Base-by-base conservation (phyloP, 2,329 filamentous ascomycete genomes). In the Penicillium sp. region DNA sequence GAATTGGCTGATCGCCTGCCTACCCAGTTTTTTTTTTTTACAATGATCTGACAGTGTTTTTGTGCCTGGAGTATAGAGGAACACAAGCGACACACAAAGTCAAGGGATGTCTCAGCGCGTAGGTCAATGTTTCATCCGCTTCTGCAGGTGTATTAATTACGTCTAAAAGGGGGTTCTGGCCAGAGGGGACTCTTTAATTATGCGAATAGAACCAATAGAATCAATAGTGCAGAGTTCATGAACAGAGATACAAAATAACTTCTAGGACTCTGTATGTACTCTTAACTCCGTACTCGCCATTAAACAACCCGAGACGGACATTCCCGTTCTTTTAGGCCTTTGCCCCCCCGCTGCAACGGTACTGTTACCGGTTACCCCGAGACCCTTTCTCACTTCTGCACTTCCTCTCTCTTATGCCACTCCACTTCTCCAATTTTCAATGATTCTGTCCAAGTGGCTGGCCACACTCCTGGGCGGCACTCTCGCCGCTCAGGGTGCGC, bases 381-480 rank as follows among this genome's bases (percentile, higher is more conserved):
- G 34, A 41, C 41, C 21, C 50, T 49, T 45, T 24, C 22, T 27
- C 24, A 45, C 39, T 11, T 22, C 14, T 49, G 34, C 32, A 18
- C 4, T n/a, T 45, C 38, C 24, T 41, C 47, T 48, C 38, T 48
- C 55, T 39, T 49, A 62, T 61, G 57, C 50, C 44, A 32, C 41
- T 46, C 34, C 21, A 34, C 45, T 34, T 36, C 55, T 49, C 55
- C 36, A 53, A 29, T 36, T 16, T 42, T 36, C 24, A 51, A 64
- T 64, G 62, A 57, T 62, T 43, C 34, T 55, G 18, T 61, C 56
- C 29, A 50, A 61, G 44, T 63, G 62, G 62, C 42, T 63, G 31
- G 31, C 59, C 48, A 50, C 58, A 45, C 54, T 63, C 3, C 43
- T 65, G 57, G 59, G 54, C 47, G 57, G 63, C 54, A 39, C 57